These are phyloP conservation scores for Astrocystis sublimbata DNA, from an alignment of 495 filamentous ascomycete genomes.

Conservation along the genomic window DNA sequence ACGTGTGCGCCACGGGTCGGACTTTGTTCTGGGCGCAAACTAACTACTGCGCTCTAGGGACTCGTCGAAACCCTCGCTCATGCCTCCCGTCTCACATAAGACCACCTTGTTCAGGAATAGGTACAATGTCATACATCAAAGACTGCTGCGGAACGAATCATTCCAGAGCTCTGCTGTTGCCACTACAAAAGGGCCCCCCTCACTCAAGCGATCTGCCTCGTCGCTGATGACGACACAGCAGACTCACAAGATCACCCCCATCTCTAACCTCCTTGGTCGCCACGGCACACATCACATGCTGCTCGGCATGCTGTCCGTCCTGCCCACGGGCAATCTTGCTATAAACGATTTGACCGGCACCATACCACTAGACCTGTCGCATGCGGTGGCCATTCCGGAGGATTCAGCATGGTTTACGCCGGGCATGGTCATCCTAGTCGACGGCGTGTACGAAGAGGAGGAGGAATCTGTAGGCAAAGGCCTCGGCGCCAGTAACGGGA, in stretches of 20 bases:
- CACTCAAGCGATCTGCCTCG: conserved; percentile 57
- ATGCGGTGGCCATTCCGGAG: conserved; percentile 77
- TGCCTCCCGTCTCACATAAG: conserved; percentile 79
- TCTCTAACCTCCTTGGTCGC: conserved; percentile 90
- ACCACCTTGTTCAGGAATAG: conserved; percentile 83
- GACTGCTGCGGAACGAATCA: conserved; percentile 86
- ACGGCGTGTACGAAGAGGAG: conserved; percentile 93
- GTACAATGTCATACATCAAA: conserved; percentile 86
- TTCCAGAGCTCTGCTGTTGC: conserved; percentile 79
- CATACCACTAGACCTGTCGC: conserved; percentile 78
- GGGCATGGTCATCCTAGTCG: conserved; percentile 92
- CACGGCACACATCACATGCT: conserved; percentile 83
- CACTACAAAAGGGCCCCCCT: conserved; percentile 44
- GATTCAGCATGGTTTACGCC: conserved; percentile 89
- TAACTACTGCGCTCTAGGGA: conserved; percentile 39
- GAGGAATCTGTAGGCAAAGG: conserved; percentile 65
- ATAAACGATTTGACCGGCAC: conserved; percentile 85
- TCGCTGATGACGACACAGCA: conserved; percentile 53
- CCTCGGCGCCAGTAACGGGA: conserved; percentile 71
- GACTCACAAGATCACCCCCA: conserved; percentile 85
- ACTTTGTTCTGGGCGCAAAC: background rate
- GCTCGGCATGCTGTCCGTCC: conserved; percentile 76
- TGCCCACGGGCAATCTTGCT: conserved; percentile 79
- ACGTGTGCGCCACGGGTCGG: background rate
- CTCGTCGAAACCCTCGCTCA: conserved; percentile 67